Evolutionary conservation across 208 protist genomes (phyloP).

Genomic region (Leishmania martiniquensis): DNA sequence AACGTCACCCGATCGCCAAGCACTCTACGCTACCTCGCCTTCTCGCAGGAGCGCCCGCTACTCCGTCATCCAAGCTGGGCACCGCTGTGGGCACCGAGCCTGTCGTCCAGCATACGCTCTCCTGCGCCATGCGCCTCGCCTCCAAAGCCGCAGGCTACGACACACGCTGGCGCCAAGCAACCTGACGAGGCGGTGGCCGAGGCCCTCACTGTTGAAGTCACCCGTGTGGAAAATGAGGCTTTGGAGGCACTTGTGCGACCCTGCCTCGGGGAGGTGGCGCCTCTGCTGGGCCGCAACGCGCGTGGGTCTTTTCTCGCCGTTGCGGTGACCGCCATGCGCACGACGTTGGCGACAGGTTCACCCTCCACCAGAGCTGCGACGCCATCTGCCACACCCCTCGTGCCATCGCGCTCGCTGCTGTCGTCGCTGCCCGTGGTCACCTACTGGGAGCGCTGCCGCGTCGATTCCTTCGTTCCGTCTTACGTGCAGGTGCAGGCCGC

Average conservation of each 20-base stretch:
- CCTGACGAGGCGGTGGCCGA: neutral
- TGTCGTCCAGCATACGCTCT: neutral
- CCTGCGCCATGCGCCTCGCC: neutral
- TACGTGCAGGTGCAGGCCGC: constrained; percentile 54
- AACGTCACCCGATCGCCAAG: neutral
- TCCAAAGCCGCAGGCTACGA: neutral
- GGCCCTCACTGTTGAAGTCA: neutral
- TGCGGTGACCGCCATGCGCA: neutral
- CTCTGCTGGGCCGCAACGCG: constrained; percentile 7
- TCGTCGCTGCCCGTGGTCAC: neutral
- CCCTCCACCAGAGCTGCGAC: neutral
- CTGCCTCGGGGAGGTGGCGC: constrained; percentile 3
- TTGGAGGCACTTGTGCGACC: neutral
- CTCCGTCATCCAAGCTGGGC: constrained; percentile 28
- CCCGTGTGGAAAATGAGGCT: neutral
- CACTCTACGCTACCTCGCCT: constrained; percentile 21
- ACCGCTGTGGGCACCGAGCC: constrained; percentile 7
- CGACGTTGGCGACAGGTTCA: too few species aligned
- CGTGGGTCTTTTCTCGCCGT: constrained; percentile 10
- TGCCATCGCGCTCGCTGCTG: neutral
- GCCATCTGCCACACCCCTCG: neutral
- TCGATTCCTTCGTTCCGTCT: constrained; percentile 56
- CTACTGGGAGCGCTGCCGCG: constrained; percentile 53
- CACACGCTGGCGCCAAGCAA: neutral
- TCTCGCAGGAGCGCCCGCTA: constrained; percentile 8